Evolutionary conservation across 2,329 filamentous ascomycete species (phyloP).

Genomic region (Cyclaneusma minus): DNA sequence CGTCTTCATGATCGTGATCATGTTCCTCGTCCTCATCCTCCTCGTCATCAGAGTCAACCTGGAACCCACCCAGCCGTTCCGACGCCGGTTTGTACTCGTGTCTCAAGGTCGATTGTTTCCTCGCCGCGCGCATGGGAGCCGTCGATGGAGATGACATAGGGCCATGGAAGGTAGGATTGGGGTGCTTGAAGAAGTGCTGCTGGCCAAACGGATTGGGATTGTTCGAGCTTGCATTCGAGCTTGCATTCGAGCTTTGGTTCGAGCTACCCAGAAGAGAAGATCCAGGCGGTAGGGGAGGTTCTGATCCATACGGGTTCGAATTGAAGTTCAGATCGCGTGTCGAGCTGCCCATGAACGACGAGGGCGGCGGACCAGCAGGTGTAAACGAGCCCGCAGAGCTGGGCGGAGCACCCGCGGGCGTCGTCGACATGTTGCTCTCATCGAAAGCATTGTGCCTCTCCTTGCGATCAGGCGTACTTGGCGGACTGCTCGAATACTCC

Average conservation of each 20-base stretch:
- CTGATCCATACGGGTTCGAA: conserved; percentile 9
- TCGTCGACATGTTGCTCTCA: too few relatives aligned
- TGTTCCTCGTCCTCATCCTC: conserved; percentile 24
- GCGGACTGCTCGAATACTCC: too few relatives aligned
- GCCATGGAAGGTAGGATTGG: not conserved
- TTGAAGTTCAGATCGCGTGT: conserved; percentile 23
- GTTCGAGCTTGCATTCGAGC: conserved; percentile 8
- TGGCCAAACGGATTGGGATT: not conserved
- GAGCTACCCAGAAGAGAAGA: conserved; percentile 20
- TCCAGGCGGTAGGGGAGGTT: conserved; percentile 15
- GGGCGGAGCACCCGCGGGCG: conserved; percentile 39
- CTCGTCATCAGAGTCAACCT: conserved; percentile 23
- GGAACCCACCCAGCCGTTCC: conserved; percentile 3
- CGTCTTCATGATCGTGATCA: conserved; percentile 17
- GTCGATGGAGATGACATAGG: conserved; percentile 7
- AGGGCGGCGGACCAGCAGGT: conserved; percentile 35
- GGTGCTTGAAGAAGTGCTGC: not conserved
- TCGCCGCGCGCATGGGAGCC: conserved; percentile 7
- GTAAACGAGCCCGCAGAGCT: conserved; percentile 37
- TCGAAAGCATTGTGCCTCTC: too few relatives aligned
- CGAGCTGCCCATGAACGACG: conserved; percentile 33
- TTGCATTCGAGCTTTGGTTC: conserved; percentile 6
- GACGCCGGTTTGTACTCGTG: conserved; percentile 21
- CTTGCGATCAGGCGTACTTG: too few relatives aligned
- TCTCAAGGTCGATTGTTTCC: conserved; percentile 35